phyloP scores from a whole-genome alignment of 257 asterid species.

The Solanum chiquidenum region DNA sequence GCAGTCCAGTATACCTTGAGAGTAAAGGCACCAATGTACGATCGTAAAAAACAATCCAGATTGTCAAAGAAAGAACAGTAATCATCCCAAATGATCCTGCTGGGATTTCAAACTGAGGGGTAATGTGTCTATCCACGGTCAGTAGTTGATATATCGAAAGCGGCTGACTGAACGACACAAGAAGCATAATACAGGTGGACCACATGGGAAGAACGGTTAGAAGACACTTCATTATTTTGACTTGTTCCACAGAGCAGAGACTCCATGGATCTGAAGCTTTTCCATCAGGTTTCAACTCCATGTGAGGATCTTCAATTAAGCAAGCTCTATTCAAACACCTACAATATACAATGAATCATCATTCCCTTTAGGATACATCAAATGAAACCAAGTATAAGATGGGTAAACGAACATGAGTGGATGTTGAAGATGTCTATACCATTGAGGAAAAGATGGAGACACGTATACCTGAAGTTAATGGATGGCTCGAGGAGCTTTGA shows the following conservation, averaged over 20 bases:
- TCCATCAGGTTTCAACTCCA: slow-evolving; percentile 9
- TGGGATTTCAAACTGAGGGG: slow-evolving; percentile 6
- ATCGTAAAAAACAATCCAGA: slow-evolving; percentile 6
- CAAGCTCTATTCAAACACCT: slow-evolving; percentile 14
- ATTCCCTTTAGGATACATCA: background rate
- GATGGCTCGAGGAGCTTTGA: background rate
- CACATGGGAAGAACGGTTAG: slow-evolving; percentile 2
- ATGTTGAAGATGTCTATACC: background rate
- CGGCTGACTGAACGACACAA: background rate
- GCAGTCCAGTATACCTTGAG: background rate
- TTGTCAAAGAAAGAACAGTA: background rate
- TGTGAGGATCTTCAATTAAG: slow-evolving; percentile 4
- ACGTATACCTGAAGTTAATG: background rate
- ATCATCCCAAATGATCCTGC: slow-evolving; percentile 11
- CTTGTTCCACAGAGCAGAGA: slow-evolving; percentile 9
- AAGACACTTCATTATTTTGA: slow-evolving; percentile 2
- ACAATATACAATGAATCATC: background rate
- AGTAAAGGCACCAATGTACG: slow-evolving; percentile 1
- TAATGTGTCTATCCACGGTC: slow-evolving; percentile 5
- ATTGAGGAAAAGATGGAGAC: background rate
- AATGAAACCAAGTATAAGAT: background rate
- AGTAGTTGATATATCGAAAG: background rate
- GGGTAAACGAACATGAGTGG: background rate
- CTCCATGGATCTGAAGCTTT: slow-evolving; percentile 6
- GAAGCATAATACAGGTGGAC: slow-evolving; percentile 4